Evolutionary conservation across 768 basidiomycete species (phyloP).

Genomic region (Collybia mongolica): DNA sequence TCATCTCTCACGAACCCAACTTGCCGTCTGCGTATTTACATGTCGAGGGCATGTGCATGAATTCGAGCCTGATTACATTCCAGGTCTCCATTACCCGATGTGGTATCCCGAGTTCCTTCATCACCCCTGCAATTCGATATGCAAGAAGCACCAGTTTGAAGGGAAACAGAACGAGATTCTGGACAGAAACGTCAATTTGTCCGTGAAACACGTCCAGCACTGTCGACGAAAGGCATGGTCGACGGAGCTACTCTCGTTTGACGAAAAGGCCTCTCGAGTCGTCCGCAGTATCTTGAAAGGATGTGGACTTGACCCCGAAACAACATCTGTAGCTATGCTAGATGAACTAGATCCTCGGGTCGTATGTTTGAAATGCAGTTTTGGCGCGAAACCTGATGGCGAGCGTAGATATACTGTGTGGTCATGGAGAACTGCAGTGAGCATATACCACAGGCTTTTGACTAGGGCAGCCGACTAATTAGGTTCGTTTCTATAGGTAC

Average conservation of each 20-base stretch:
- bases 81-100: constrained; percentile 12
- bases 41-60: constrained; percentile 15
- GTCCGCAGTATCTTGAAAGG: constrained; percentile 28
- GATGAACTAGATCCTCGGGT: constrained; percentile 28
- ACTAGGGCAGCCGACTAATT: not conserved
- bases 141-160: not conserved
- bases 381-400: constrained; percentile 30
- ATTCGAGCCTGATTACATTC: constrained; percentile 3
- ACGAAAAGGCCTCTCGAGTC: constrained; percentile 26
- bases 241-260: constrained; percentile 20
- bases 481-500: constrained; percentile 19
- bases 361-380: constrained; percentile 34
- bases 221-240: constrained; percentile 21
- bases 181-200: constrained; percentile 12
- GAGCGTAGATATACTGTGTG: constrained; percentile 24
- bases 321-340: constrained; percentile 23
- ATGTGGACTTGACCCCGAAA: constrained; percentile 22
- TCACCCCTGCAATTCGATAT: constrained; percentile 27
- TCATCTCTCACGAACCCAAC: constrained; percentile 3
- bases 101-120: constrained; percentile 34
- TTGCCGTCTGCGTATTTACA: constrained; percentile 27
- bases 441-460: constrained; percentile 4
- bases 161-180: constrained; percentile 3
- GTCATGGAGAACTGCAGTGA: constrained; percentile 32
- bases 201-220: constrained; percentile 5